These are phyloP conservation scores for Metschnikowia borealis DNA, from an alignment of 805 yeast genomes.

Conservation along the genomic window DNA sequence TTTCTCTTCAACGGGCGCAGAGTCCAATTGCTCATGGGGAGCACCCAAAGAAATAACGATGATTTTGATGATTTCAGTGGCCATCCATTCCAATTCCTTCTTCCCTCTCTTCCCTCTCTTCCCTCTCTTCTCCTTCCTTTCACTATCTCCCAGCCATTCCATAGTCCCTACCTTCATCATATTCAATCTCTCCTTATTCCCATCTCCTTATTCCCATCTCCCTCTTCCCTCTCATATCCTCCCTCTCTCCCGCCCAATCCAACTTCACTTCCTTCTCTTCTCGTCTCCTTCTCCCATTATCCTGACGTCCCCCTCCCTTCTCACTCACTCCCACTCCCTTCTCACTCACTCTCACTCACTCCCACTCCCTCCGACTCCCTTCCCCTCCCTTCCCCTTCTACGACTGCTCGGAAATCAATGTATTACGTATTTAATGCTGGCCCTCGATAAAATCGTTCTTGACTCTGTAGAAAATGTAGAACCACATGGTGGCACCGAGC, in stretches of 20 bases:
- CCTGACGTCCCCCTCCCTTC: too few relatives aligned
- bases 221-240: neutral
- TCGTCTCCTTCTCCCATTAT: neutral
- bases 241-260: neutral
- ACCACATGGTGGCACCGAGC: constrained; percentile 86
- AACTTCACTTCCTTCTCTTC: too few relatives aligned
- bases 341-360: neutral
- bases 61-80: too few relatives aligned
- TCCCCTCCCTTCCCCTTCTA: neutral
- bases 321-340: neutral
- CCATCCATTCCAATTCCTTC: too few relatives aligned
- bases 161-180: too few relatives aligned
- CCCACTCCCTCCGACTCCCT: neutral
- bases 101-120: neutral
- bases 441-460: constrained; percentile 50
- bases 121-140: too few relatives aligned
- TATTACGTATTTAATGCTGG: constrained; percentile 14
- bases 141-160: too few relatives aligned
- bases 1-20: too few relatives aligned
- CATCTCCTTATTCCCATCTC: neutral
- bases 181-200: too few relatives aligned
- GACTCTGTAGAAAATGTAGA: constrained; percentile 78
- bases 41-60: too few relatives aligned
- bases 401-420: neutral
- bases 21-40: too few relatives aligned